phyloP scores from a whole-genome alignment of 2,329 filamentous ascomycete genomes.

The Orbilia javanica region DNA sequence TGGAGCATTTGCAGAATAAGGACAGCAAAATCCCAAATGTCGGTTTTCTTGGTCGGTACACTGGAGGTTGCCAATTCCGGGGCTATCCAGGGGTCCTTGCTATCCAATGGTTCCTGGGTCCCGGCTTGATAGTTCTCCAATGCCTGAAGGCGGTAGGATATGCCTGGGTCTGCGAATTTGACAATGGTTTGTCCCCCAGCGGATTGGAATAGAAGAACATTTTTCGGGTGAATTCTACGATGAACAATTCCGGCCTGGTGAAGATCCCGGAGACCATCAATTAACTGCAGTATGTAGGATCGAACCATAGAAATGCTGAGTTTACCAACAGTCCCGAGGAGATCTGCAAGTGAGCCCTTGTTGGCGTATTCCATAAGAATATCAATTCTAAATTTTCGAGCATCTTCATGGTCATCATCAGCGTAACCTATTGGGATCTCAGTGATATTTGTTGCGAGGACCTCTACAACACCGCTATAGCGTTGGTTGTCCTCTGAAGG shows the following conservation, averaged over 20 bases:
- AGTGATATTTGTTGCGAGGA: slow-evolving; percentile 86
- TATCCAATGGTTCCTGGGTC: slow-evolving; percentile 6
- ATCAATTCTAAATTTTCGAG: slow-evolving; percentile 67
- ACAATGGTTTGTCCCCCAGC: slow-evolving; percentile 76
- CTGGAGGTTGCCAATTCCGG: slow-evolving; percentile 41
- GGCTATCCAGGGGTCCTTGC: slow-evolving; percentile 33
- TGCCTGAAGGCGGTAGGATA: slow-evolving; percentile 46
- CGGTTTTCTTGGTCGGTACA: slow-evolving; percentile 78
- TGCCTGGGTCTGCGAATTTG: slow-evolving; percentile 78
- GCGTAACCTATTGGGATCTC: slow-evolving; percentile 64
- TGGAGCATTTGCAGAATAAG: slow-evolving; percentile 95
- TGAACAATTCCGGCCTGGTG: slow-evolving; percentile 88
- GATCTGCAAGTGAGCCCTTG: slow-evolving; percentile 83
- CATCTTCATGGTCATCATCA: slow-evolving; percentile 65
- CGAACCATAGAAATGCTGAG: slow-evolving; percentile 81
- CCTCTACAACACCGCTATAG: slow-evolving; percentile 81
- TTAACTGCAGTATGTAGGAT: slow-evolving; percentile 89
- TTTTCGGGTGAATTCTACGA: slow-evolving; percentile 82
- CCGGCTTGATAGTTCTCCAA: slow-evolving; percentile 43
- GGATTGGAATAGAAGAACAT: slow-evolving; percentile 81
- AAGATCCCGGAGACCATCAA: slow-evolving; percentile 88
- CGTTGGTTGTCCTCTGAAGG: slow-evolving; percentile 69
- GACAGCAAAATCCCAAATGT: slow-evolving; percentile 94
- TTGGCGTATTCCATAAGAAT: slow-evolving; percentile 82
- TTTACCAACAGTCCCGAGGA: slow-evolving; percentile 81